phyloP scores from a whole-genome alignment of 2,329 filamentous ascomycete genomes.

The Neopestalotiopsis rosae region DNA sequence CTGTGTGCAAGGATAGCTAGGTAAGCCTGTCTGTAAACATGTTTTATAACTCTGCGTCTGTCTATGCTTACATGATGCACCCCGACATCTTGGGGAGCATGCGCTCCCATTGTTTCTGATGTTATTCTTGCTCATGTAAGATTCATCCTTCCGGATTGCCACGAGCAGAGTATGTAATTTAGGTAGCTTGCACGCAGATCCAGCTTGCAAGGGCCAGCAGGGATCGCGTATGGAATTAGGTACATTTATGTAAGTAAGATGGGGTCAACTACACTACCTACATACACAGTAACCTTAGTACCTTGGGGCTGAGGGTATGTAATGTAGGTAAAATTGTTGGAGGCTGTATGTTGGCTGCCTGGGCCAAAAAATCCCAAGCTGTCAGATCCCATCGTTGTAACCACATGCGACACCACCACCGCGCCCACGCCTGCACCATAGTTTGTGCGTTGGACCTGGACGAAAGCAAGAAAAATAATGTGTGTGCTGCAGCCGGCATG shows the following conservation, averaged over 20 bases:
- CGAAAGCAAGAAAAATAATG: not conserved
- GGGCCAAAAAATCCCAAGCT: not conserved
- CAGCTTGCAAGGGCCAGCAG: too few relatives aligned
- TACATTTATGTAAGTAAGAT: too few relatives aligned
- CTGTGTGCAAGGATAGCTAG: not conserved
- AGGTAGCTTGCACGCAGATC: not conserved
- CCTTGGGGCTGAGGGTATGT: too few relatives aligned
- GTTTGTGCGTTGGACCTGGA: not conserved
- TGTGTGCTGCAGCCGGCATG: not conserved
- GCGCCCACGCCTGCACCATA: not conserved
- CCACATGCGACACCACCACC: not conserved
- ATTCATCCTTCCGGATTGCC: too few relatives aligned
- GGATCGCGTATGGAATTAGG: too few relatives aligned
- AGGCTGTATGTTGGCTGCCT: not conserved
- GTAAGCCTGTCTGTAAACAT: not conserved
- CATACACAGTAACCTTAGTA: too few relatives aligned
- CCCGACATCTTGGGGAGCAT: too few relatives aligned
- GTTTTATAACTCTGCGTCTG: too few relatives aligned
- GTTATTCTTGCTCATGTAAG: too few relatives aligned
- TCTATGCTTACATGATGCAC: too few relatives aligned
- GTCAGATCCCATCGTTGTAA: constrained; percentile 1
- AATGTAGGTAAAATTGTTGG: not conserved
- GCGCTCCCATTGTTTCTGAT: too few relatives aligned
- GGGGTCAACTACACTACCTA: too few relatives aligned
- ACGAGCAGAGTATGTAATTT: not conserved